Evolutionary conservation across 2,329 filamentous ascomycete genomes (phyloP), one percentile per base, ranked within the genome.

Genomic region (Teratosphaeriaceae sp.): DNA sequence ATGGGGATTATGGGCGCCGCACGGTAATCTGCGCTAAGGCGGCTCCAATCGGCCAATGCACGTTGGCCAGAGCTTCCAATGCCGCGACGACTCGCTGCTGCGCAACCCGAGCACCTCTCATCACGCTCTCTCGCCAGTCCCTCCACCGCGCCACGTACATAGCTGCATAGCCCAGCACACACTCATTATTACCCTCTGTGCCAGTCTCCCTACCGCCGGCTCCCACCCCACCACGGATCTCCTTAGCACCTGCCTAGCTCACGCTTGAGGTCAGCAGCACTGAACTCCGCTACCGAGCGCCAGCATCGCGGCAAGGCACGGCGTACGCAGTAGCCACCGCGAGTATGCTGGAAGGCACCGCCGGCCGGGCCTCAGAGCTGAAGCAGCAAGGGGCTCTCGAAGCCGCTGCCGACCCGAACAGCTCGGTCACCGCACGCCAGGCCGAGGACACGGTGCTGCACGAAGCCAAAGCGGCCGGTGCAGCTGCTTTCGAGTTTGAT

Each of bases 401-500:
- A 60, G 84, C 86, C 46, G 82, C 88, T 43, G 75, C 74, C 48
- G 76, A 94, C 62, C 80, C 85, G 26, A 67, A 85, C 54, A 84
- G 75, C 61, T 69, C 66, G 34, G 76, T 88, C 51, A 78, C 79
- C 1, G 73, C 86, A 36, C 77, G 84, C 30, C 80, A 82, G 50
- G 85, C 85, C 23, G 77, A 94, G 67, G 74, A 78, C 53, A 78
- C 78, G 56, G 75, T 96, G 38, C 74, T 94, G 20, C 73, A 85
- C 42, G 82, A 94, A 64, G 87, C 86, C 53, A 79, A 75, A 58
- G 83, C 84, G 57, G 86, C 84, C 11, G 92, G 92, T 31, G 79
- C 84, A 19, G 70, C 82, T 22, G 89, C 88, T 50, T 92, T 85
- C 62, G 78, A 82, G 49, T 98, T 97, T 68, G 78, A 98, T 61